These are phyloP conservation scores for Spathaspora sp. DNA, from an alignment of 1,139 yeast species.

Conservation along the genomic window DNA sequence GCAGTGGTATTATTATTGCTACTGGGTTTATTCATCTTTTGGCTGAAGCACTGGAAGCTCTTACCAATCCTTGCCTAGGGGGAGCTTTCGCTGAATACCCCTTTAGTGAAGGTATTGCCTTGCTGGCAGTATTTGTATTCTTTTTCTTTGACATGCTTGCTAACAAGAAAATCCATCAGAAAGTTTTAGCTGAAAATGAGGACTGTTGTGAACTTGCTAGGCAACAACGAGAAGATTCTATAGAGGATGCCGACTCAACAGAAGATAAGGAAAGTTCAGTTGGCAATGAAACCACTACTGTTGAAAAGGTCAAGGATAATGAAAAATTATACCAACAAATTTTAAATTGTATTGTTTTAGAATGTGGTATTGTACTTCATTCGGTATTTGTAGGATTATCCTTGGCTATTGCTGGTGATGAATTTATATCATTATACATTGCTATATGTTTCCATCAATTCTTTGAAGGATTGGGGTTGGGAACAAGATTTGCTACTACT, in stretches of 20 bases:
- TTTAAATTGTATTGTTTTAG: slow-evolving; percentile 29
- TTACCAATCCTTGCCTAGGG: slow-evolving; percentile 31
- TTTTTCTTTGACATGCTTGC: slow-evolving; percentile 31
- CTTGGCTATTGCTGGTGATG: slow-evolving; percentile 38
- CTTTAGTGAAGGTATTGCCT: slow-evolving; percentile 34
- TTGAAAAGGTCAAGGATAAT: background rate
- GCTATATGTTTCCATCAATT: slow-evolving; percentile 43
- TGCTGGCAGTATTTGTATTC: slow-evolving; percentile 33
- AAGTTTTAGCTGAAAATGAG: slow-evolving; percentile 9
- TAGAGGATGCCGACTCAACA: background rate
- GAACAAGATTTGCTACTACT: slow-evolving; percentile 38
- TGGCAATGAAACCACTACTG: background rate
- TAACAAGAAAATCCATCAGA: slow-evolving; percentile 20
- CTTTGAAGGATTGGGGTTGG: slow-evolving; percentile 44
- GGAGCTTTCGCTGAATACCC: slow-evolving; percentile 30
- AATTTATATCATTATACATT: slow-evolving; percentile 33
- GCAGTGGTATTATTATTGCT: slow-evolving; percentile 37
- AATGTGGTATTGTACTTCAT: slow-evolving; percentile 42
- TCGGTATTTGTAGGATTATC: slow-evolving; percentile 43
- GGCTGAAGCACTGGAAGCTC: slow-evolving; percentile 26
- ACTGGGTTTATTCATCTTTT: slow-evolving; percentile 36
- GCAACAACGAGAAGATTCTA: background rate
- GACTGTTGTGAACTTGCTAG: background rate
- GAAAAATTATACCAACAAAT: slow-evolving; percentile 16
- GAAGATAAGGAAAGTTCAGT: background rate